Evolutionary conservation across 2,329 filamentous ascomycete species (phyloP), one percentile per base, ranked within the genome.

Genomic region (Cladophialophora psammophila): DNA sequence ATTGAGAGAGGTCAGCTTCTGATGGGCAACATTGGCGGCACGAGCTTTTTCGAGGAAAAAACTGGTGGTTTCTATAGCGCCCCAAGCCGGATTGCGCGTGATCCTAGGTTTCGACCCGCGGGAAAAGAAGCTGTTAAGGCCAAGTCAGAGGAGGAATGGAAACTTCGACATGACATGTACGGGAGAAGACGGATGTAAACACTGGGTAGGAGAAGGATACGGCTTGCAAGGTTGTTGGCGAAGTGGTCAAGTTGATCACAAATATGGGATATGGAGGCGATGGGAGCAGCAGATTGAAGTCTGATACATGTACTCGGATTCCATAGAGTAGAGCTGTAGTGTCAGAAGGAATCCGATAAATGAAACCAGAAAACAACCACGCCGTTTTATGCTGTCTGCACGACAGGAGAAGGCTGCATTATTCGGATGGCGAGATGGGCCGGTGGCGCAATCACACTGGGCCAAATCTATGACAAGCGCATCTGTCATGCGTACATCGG

Each of bases 101-200:
- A 73, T 58, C 71, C 72, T n/a, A 58, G 71, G 52, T 73, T 72
- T 55, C 64, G 71, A 42, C 71, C 72, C 42, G 55, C 71, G 13
- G 57, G 65, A 18, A 69, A 69, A 31, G 71, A 72, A 34, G 60
- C 50, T 3, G 48, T 68, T 57, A 69, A 72, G 64, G 26, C 62
- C 31, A 68, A 66, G 62, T 20, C 50, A 35, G 69, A 72, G 2
- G 69, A 71, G 15, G 64, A 69, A 18, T 71, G 67, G 67, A 71
- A 69, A 36, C 60, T 57, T 45, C 66, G 69, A 31, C 53, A 53
- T 45, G 69, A 69, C 26, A 56, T 67, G 54, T 71, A 65, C 20
- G 67, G 67, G n/a, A 62, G 69, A 64, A 59, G 69, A 61, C 58
- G 66, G 32, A 26, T 71, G 59, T 69, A 56, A 63, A 32, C 12